Conservation (phyloP, 345 rosid species). For the Melaleuca alternifolia region DNA sequence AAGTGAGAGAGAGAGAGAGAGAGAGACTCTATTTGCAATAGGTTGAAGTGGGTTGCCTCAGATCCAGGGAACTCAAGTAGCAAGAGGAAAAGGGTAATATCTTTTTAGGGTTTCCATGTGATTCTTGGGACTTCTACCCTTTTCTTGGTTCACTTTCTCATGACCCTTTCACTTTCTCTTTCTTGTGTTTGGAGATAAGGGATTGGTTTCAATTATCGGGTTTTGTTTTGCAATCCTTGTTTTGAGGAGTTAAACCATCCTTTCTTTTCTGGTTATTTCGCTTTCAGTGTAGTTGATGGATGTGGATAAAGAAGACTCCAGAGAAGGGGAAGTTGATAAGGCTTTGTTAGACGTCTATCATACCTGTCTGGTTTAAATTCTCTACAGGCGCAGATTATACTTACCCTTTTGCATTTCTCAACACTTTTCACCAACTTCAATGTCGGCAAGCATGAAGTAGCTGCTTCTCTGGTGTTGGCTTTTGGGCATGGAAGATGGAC, state of each 20-base stretch:
- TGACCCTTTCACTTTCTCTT: slow-evolving; percentile 15
- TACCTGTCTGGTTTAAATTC: neutral
- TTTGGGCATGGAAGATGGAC: slow-evolving; percentile 43
- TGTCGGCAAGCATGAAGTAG: neutral
- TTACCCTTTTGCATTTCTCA: slow-evolving; percentile 18
- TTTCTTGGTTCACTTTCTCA: slow-evolving; percentile 40
- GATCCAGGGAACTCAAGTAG: slow-evolving; percentile 47
- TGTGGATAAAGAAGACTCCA: slow-evolving; percentile 19
- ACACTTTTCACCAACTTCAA: neutral
- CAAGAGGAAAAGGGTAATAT: slow-evolving; percentile 15
- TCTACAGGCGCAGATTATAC: slow-evolving; percentile 16
- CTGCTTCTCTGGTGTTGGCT: neutral
- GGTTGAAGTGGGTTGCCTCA: slow-evolving; percentile 50
- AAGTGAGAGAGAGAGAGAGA: slow-evolving; percentile 11
- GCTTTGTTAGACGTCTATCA: neutral
- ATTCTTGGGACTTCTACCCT: slow-evolving; percentile 22
- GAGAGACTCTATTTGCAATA: slow-evolving; percentile 10
- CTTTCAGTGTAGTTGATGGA: slow-evolving; percentile 27
- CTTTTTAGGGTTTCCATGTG: slow-evolving; percentile 43
- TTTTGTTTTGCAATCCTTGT: neutral
- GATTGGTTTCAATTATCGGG: neutral
- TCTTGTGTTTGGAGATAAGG: slow-evolving; percentile 13
- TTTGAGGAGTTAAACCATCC: neutral
- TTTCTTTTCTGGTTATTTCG: slow-evolving; percentile 14
- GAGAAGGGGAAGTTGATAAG: slow-evolving; percentile 1